Evolutionary conservation across 1,284 basidiomycete species (phyloP).

Genomic region (Marasmius tenuissimus): DNA sequence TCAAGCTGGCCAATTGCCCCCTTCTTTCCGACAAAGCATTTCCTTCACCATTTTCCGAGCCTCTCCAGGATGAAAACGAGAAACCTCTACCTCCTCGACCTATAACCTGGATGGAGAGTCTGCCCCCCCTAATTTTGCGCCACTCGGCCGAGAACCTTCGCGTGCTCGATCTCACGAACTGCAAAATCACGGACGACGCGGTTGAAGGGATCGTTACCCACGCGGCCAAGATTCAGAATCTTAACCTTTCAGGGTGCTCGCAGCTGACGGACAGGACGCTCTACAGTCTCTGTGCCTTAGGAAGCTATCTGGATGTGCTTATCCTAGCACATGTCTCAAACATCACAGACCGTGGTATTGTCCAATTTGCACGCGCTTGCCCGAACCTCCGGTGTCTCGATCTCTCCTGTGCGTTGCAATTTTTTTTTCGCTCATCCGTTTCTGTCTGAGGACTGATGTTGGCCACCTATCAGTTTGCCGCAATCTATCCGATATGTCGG

Average conservation of each 20-base stretch:
- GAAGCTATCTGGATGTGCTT: conserved; percentile 78
- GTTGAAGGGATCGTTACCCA: conserved; percentile 79
- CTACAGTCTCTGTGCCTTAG: conserved; percentile 70
- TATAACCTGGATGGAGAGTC: conserved; percentile 53
- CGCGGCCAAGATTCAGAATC: conserved; percentile 76
- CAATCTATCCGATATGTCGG: conserved; percentile 81
- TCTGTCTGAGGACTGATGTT: conserved; percentile 11
- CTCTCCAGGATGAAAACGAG: conserved; percentile 29
- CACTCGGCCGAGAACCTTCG: conserved; percentile 72
- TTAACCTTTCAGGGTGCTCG: conserved; percentile 84
- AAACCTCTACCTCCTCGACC: conserved; percentile 56
- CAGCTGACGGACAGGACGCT: conserved; percentile 75
- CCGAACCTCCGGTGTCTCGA: conserved; percentile 81
- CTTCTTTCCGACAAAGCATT: conserved; percentile 79
- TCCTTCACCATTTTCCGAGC: conserved; percentile 47
- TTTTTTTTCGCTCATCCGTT: conserved; percentile 6
- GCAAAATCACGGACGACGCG: conserved; percentile 77
- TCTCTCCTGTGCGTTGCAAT: conserved; percentile 69
- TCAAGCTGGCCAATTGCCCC: conserved; percentile 72
- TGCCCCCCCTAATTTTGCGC: conserved; percentile 59
- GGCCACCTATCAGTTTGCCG: conserved; percentile 60
- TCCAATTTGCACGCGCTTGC: conserved; percentile 72
- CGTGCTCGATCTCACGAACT: conserved; percentile 76
- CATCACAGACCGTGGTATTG: conserved; percentile 83
- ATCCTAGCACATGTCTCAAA: conserved; percentile 78